Base-by-base conservation (phyloP, 2,329 filamentous ascomycete genomes). In the Penicillium sumatraense region DNA sequence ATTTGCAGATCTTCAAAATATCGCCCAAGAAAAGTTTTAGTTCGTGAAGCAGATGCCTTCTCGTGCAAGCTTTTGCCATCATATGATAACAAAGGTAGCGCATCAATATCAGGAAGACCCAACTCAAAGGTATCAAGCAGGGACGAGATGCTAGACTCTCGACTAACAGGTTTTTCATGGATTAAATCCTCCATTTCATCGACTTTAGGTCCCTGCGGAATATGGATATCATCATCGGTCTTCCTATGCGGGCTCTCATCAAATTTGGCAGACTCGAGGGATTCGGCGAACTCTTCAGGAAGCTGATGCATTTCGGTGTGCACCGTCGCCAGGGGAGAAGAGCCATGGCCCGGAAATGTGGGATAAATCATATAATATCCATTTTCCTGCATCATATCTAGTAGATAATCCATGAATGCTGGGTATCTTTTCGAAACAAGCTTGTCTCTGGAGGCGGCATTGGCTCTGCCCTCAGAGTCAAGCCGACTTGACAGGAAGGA, bases 291-390 rank as follows among this genome's bases (percentile, higher is more conserved):
- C 64, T 86, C 93, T 71, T 96, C 91, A 0, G 92, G 92, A 1
- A 81, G 69, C 35, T 85, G 83, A 56, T 86, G 86, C 5, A 96
- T 76, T 61, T 97, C 93, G 56, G 83, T 85, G 71, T 97, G 93
- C 0, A 93, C 78, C 0, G 86, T 89, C n/a, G 86, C 85, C 11
- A 96, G 76, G 4, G 84, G 78, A 64, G 78, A 35, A 69, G 81
- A 47, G 72, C 82, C 59, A 76, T 73, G 59, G 2, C 64, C 64
- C 5, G 69, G 54, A 18, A 84, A 79, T 33, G 86, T 84, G 0
- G 93, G 93, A 67, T 96, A 96, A 1, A 96, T 74, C 50, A 90
- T 86, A 63, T 84, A 86, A 74, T 96, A 96, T 11, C 89, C 90
- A 24, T 90, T 84, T 3, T 86, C 84, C 11, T 89, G 85, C 59